Conservation (phyloP, 208 protist species). For the Plasmodiophora brassicae region DNA sequence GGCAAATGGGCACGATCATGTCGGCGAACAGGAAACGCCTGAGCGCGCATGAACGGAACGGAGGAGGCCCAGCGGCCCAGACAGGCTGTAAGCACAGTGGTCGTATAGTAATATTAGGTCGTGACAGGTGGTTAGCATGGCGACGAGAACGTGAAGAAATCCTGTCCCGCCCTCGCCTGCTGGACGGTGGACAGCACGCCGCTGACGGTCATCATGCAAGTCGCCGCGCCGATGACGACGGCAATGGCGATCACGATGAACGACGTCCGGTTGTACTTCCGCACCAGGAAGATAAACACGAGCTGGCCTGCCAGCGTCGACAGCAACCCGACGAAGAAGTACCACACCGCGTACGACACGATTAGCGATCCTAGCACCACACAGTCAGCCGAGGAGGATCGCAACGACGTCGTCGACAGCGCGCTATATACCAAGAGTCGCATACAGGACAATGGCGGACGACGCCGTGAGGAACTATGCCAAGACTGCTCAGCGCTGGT, state of each 20-base stretch:
- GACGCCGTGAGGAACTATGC: background rate
- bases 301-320: background rate
- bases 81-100: no score
- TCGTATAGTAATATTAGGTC: no score
- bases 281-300: background rate
- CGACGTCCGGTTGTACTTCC: constrained; percentile 4
- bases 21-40: no score
- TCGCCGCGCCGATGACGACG: background rate
- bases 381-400: background rate
- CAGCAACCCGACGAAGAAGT: background rate
- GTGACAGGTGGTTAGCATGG: no score
- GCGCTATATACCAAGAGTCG: background rate
- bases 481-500: no score
- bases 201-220: background rate
- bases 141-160: no score
- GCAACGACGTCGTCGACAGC: no score
- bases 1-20: no score
- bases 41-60: no score
- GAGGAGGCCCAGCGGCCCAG: no score
- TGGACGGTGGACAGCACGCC: background rate
- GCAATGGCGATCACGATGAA: background rate
- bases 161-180: no score
- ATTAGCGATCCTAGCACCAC: background rate
- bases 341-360: background rate
- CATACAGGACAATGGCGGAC: background rate